A percentile compares a stretch with the other conserved stretches of the same genome.
Conservation (phyloP, 106 monocot genomes). For the Dactylorhiza incarnata region DNA sequence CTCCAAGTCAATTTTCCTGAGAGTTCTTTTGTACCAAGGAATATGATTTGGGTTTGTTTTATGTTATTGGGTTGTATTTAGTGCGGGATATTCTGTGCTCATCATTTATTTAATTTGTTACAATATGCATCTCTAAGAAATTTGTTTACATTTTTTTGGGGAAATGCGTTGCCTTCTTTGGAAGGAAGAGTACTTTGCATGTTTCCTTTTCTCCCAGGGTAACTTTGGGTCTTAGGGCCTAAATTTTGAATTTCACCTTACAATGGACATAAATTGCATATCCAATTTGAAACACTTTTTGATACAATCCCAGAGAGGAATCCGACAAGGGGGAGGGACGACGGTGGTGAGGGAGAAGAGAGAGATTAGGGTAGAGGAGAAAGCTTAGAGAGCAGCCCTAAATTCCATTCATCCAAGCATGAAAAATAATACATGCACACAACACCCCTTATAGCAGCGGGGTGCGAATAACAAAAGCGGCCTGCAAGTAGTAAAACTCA, state of each 20-base stretch:
- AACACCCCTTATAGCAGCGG: too few species aligned
- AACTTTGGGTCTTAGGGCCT: background rate
- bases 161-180: background rate
- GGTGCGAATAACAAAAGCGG: too few species aligned
- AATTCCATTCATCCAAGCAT: too few species aligned
- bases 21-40: background rate
- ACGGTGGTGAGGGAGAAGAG: too few species aligned
- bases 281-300: background rate
- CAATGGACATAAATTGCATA: background rate
- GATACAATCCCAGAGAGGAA: background rate
- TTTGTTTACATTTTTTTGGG: background rate
- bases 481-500: too few species aligned
- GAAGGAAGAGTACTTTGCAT: background rate
- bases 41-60: background rate
- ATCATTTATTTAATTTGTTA: too few species aligned
- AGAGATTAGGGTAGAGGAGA: too few species aligned
- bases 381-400: too few species aligned
- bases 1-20: background rate
- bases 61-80: background rate
- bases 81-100: background rate
- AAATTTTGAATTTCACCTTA: background rate
- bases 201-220: background rate
- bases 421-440: too few species aligned
- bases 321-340: too few species aligned
- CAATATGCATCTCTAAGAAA: background rate